Conservation (phyloP, 2,329 filamentous ascomycete genomes). For the Cercospora nicotianae region DNA sequence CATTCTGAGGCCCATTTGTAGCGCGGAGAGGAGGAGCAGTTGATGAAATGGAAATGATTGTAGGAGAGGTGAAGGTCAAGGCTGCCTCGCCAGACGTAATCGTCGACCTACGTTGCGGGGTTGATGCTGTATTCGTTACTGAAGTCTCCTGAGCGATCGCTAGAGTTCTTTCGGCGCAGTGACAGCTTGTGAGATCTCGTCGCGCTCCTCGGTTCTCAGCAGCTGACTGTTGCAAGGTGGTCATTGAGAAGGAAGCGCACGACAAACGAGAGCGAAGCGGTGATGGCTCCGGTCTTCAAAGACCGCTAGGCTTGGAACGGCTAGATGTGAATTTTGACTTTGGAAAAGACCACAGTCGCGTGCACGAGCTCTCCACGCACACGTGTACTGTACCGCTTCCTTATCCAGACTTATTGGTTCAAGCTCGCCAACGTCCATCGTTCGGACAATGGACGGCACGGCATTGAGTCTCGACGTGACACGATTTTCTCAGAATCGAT, state of each 20-base stretch:
- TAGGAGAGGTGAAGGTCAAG: background rate
- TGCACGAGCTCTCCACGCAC: background rate
- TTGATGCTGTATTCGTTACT: background rate
- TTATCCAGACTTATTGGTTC: background rate
- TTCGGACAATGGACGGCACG: background rate
- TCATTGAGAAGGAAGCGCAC: background rate
- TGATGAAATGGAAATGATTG: background rate
- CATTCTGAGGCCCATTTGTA: slow-evolving; percentile 56
- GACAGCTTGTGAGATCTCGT: background rate
- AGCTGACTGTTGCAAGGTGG: background rate
- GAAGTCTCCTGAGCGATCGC: background rate
- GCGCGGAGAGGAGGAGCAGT: background rate
- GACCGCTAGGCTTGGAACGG: background rate
- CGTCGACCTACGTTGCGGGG: slow-evolving; percentile 13
- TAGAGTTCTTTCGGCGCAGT: background rate
- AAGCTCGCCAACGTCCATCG: background rate
- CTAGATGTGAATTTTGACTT: background rate
- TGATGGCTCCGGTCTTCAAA: background rate
- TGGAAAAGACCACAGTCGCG: background rate
- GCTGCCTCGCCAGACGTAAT: slow-evolving; percentile 3
- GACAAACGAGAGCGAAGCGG: background rate
- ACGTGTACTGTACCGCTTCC: background rate
- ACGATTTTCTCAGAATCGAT: background rate
- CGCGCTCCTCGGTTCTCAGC: background rate
- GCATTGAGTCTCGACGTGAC: background rate